phyloP scores from a whole-genome alignment of 2,329 filamentous ascomycete genomes.

The Fusarium begoniae region DNA sequence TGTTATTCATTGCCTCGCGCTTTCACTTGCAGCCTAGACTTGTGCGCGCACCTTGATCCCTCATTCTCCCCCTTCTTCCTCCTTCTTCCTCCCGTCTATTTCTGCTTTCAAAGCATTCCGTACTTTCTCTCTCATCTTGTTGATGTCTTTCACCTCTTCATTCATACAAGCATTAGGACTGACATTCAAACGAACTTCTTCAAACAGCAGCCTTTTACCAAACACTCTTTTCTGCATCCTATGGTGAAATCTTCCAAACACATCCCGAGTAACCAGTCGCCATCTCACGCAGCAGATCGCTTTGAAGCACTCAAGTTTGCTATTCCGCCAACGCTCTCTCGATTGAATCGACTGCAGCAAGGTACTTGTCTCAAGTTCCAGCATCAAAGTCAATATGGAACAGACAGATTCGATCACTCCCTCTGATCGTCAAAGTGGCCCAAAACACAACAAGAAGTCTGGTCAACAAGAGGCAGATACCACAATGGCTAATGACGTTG shows the following conservation, averaged over 20 bases:
- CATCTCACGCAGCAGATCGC: not conserved
- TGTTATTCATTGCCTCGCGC: not conserved
- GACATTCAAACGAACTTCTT: not conserved
- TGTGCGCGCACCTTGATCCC: not conserved
- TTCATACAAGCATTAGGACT: not conserved
- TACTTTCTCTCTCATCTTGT: not conserved
- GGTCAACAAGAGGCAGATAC: constrained; percentile 21
- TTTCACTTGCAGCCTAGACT: not conserved
- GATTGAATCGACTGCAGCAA: not conserved
- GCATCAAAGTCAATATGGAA: constrained; percentile 25
- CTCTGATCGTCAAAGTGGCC: constrained; percentile 30
- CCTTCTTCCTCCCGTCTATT: not conserved
- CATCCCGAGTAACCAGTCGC: not conserved
- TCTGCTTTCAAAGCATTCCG: not conserved
- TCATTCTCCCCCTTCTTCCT: not conserved
- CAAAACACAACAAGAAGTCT: constrained; percentile 26
- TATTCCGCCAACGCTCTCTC: not conserved
- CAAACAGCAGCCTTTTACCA: not conserved
- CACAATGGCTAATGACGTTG: constrained; percentile 17
- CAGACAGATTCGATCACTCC: constrained; percentile 23
- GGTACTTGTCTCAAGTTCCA: not conserved
- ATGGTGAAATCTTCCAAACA: not conserved
- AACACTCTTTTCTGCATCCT: not conserved
- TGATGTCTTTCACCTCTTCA: not conserved
- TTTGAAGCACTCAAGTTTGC: not conserved